Base-by-base conservation (phyloP, 768 basidiomycete genomes). In the Mycena chlorophos region DNA sequence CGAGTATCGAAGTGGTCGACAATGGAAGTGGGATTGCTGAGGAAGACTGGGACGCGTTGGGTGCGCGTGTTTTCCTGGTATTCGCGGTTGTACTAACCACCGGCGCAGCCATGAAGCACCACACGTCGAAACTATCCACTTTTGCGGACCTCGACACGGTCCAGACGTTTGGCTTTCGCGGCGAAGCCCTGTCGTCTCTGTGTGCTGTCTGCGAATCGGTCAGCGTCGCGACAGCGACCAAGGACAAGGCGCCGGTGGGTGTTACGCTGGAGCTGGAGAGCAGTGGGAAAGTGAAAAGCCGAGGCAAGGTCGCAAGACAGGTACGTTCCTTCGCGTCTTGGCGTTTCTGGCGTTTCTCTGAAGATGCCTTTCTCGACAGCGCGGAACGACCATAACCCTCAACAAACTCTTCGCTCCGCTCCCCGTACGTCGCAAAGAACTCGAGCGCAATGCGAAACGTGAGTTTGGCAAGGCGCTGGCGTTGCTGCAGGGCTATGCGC, bases 101-200 rank as follows among this genome's bases (percentile, higher is more conserved):
- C 30, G 5, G 19, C 8, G 22, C 54, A 95, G 95, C 85, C 1
- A 73, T 95, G 55, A 98, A 97, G 68, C 91, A 97, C 64, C 85
- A 94, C 66, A 99, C 96, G 0, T 98, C 96, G 5, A 99, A 99
- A 69, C 76, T 99, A 0, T 70, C 83, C 3, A 81, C 85, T 0
- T 93, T 88, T 65, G 72, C 81, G 3, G 91, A 94, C 66, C 81
- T 98, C 3, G 74, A 82, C 2, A 73, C 78, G 0, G 83, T 98
- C 10, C 72, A 73, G 4, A 93, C 94, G 0, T 97, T 98, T 68
- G 96, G 96, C 0, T 99, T 98, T 67, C 83, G 97, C 31, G 97
- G 97, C 16, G 97, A 99, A 72, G 97, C 97, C 0, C 76, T 99
- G 0, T 93, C 94, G 5, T 94, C 96, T 2, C 78, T 99, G 0